A percentile compares a stretch with the other conserved stretches of the same genome.
Evolutionary conservation across 129 eudicot species (phyloP).

Genomic region (Deinandra increscens): DNA sequence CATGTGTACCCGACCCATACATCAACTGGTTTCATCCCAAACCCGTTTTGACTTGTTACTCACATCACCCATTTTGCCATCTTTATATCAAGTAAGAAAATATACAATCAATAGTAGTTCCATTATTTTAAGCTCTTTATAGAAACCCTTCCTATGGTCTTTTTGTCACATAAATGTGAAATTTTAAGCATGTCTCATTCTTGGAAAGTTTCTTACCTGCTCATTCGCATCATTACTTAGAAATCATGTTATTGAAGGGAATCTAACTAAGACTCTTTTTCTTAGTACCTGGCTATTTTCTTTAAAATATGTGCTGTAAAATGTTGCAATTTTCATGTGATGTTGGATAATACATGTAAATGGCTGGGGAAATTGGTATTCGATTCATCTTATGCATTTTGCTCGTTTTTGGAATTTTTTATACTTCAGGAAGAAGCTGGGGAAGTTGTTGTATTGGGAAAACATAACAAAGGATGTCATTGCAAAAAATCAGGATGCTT

Average conservation of each 20-base stretch:
- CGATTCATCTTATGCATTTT: not conserved
- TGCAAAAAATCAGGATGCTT: conserved; percentile 90
- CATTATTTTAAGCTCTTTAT: not conserved
- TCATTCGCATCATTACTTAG: not conserved
- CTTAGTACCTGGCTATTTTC: not conserved
- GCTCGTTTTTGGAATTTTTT: not conserved
- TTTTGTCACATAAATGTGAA: not conserved
- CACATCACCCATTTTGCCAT: not conserved
- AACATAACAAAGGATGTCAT: conserved; percentile 86
- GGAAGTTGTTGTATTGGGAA: conserved; percentile 33
- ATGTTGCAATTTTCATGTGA: not conserved
- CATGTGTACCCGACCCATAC: not conserved
- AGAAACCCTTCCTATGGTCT: not conserved
- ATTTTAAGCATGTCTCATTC: not conserved
- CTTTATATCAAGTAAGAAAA: not conserved
- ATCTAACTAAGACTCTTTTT: not conserved
- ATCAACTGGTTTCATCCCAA: not conserved
- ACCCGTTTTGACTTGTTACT: not conserved
- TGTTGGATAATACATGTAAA: too few species aligned
- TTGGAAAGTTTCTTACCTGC: not conserved
- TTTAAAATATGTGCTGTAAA: not conserved
- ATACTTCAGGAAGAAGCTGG: conserved; percentile 50
- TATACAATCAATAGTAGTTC: not conserved
- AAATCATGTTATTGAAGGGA: not conserved
- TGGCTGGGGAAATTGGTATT: not conserved